Evolutionary conservation across 495 filamentous ascomycete species (phyloP).

Genomic region (Geoglossum glabrum): DNA sequence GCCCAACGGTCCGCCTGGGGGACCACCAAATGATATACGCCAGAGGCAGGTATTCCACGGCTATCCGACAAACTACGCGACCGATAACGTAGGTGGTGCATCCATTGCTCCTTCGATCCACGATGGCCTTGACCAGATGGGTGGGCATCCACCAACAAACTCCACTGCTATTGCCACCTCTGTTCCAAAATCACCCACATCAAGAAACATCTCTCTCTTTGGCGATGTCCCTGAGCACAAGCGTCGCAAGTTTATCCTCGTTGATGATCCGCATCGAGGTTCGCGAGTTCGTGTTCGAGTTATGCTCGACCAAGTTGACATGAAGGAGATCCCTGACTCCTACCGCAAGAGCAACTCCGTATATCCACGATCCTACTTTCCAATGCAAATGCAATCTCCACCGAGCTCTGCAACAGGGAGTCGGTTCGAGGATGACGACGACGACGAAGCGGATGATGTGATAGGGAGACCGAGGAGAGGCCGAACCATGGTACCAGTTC

Average conservation of each 20-base stretch:
- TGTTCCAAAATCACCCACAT: slow-evolving; percentile 10
- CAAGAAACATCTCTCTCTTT: slow-evolving; percentile 31
- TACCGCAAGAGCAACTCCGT: slow-evolving; percentile 77
- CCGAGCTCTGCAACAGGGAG: slow-evolving; percentile 42
- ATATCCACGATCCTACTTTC: slow-evolving; percentile 75
- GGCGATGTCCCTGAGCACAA: slow-evolving; percentile 71
- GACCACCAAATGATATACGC: slow-evolving; percentile 36
- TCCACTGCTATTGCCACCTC: slow-evolving; percentile 20
- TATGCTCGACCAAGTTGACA: slow-evolving; percentile 69
- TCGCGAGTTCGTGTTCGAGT: slow-evolving; percentile 69
- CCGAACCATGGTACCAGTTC: slow-evolving; percentile 43
- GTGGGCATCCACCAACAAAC: slow-evolving; percentile 22
- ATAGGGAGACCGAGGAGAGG: slow-evolving; percentile 24
- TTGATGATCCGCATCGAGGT: slow-evolving; percentile 66
- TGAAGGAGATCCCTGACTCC: slow-evolving; percentile 83
- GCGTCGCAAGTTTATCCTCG: slow-evolving; percentile 86
- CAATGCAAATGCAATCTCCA: slow-evolving; percentile 66
- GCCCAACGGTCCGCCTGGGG: slow-evolving; percentile 1
- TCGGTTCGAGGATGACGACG: slow-evolving; percentile 44
- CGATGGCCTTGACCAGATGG: slow-evolving; percentile 37
- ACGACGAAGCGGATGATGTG: slow-evolving; percentile 32
- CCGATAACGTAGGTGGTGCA: slow-evolving; percentile 28
- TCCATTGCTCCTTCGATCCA: slow-evolving; percentile 57
- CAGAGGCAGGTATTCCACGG: slow-evolving; percentile 60
- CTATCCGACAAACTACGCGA: slow-evolving; percentile 40